These are phyloP conservation scores for Saccharomyces mikatae DNA, from an alignment of 805 yeast genomes.

Conservation along the genomic window DNA sequence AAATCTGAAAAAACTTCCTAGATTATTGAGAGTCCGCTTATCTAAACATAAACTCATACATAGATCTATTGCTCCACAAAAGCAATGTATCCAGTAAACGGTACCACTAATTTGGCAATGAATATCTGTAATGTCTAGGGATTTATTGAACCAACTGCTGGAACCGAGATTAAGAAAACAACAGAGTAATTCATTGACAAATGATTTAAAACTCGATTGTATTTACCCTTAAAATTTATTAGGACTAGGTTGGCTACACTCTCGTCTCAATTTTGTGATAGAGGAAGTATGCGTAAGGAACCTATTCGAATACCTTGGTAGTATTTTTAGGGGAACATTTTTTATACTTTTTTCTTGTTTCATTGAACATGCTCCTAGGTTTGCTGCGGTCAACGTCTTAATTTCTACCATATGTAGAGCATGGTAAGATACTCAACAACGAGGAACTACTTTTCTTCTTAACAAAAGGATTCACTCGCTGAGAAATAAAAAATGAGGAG, in stretches of 20 bases:
- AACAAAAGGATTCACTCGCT: too few relatives aligned
- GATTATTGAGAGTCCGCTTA: background rate
- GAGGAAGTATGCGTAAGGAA: background rate
- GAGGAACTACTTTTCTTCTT: background rate
- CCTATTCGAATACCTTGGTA: background rate
- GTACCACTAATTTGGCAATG: background rate
- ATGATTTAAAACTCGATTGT: background rate
- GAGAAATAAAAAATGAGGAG: too few relatives aligned
- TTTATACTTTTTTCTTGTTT: background rate
- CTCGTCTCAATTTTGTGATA: background rate
- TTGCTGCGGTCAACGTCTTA: too few relatives aligned
- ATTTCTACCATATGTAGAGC: background rate
- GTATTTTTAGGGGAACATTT: background rate
- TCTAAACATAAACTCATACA: background rate
- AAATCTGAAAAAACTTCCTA: background rate
- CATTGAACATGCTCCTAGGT: background rate
- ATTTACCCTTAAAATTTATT: background rate
- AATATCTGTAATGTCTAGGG: background rate
- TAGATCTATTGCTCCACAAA: background rate
- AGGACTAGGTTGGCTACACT: background rate
- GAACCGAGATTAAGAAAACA: background rate
- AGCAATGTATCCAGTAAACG: background rate
- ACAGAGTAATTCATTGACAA: background rate
- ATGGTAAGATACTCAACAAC: too few relatives aligned
- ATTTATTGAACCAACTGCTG: background rate